phyloP scores from a whole-genome alignment of 2,329 filamentous ascomycete genomes.

The Nemania diffusa region DNA sequence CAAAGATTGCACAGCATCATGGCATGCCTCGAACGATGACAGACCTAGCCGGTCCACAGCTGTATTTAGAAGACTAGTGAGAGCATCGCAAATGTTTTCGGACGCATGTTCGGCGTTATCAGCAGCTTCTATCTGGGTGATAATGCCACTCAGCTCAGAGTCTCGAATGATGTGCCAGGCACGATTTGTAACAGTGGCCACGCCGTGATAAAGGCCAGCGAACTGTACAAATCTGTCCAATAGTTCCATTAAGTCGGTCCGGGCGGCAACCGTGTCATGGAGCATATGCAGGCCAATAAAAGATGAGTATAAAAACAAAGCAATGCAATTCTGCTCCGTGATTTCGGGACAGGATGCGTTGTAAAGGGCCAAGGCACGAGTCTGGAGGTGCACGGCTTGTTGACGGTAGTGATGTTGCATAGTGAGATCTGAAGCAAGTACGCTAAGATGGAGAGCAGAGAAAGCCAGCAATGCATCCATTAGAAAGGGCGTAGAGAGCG shows the following conservation, averaged over 20 bases:
- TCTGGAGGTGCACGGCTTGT: constrained; percentile 19
- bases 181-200: not conserved
- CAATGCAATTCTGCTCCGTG: constrained; percentile 12
- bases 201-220: constrained; percentile 12
- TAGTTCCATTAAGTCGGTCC: not conserved
- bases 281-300: constrained; percentile 16
- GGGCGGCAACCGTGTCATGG: constrained; percentile 11
- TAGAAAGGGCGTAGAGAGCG: constrained; percentile 7
- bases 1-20: constrained; percentile 9
- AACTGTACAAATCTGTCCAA: constrained; percentile 15
- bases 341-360: constrained; percentile 6
- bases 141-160: constrained; percentile 7
- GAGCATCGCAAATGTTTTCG: constrained; percentile 9
- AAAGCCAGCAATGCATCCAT: constrained; percentile 14
- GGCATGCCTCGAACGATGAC: constrained; percentile 8
- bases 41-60: not conserved
- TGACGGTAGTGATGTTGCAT: constrained; percentile 11
- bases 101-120: not conserved
- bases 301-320: constrained; percentile 8
- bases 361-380: constrained; percentile 13
- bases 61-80: not conserved
- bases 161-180: constrained; percentile 13
- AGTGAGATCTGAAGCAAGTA: not conserved
- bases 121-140: constrained; percentile 11
- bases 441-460: constrained; percentile 14